Evolutionary conservation across 1,284 basidiomycete genomes (phyloP), one percentile per base, ranked within the genome.

Genomic region (Gomphus sp.): DNA sequence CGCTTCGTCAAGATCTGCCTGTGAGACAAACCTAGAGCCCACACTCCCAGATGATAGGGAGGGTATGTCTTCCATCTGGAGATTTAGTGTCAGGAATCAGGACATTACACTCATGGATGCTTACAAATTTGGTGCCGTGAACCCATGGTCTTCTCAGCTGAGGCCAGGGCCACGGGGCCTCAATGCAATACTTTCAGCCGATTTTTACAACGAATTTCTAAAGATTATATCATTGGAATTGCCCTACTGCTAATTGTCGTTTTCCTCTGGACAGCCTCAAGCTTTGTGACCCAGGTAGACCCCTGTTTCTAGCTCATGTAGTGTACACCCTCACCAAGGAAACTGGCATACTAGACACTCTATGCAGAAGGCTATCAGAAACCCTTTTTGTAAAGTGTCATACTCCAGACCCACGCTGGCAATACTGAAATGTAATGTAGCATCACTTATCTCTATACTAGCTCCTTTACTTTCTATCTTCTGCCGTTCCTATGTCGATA

Each of bases 381-480:
- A 66, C 89, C 89, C 2, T 92, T 91, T 68, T 73, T 91, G 89
- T 89, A 64, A 63, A 84, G 73, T 55, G n/a, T 45, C 22, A 36
- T 37, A 16, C 10, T 12, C 25, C 41, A 12, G 28, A 51, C 12
- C 33, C 45, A 47, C 11, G 12, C 48, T 36, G 44, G 43, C 50
- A 41, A 28, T 52, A 28, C 33, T 45, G 22, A 47, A 55, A 22
- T 44, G 51, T 56, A 50, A 43, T 39, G 41, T 64, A 91, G 89
- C 54, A 79, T 93, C 50, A 97, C 93, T 2, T 97, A 93, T 66
- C 74, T 93, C 66, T 92, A 87, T 70, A 96, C 93, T 0, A 87
- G 91, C 59, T 80, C 89, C 9, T 99, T 98, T 70, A 75, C 85
- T n/a, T 66, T 96, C 18, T 98, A 98, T 73, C 83, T 99, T 31